Evolutionary conservation across 352 stramenopile species (phyloP).

Genomic region (Globisporangium alternatum): DNA sequence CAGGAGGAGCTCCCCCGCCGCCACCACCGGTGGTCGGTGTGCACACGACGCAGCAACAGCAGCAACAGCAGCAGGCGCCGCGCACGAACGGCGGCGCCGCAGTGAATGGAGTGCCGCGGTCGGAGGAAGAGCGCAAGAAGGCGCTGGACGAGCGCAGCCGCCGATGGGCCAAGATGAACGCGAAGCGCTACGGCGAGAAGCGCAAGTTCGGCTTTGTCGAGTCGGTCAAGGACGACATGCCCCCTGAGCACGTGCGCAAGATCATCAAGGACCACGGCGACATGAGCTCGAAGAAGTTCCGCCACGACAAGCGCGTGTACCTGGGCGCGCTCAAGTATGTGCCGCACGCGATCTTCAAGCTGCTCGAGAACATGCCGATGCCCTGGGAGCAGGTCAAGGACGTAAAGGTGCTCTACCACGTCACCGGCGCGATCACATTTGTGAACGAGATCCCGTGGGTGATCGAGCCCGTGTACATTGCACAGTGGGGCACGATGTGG

Average conservation of each 20-base stretch:
- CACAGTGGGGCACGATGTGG: slow-evolving; percentile 99
- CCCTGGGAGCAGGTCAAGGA: slow-evolving; percentile 99
- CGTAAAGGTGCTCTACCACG: slow-evolving; percentile 99
- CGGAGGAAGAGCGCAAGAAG: slow-evolving; percentile 57
- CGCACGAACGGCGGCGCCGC: neutral
- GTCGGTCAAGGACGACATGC: slow-evolving; percentile 90
- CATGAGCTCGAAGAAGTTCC: slow-evolving; percentile 99
- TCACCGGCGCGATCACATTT: slow-evolving; percentile 99
- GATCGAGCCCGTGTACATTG: slow-evolving; percentile 99
- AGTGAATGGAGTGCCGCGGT: slow-evolving; percentile 14
- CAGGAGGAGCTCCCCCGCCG: slow-evolving; percentile 13
- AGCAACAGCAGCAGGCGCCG: slow-evolving; percentile 9
- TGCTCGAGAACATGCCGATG: slow-evolving; percentile 99
- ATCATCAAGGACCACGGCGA: slow-evolving; percentile 99
- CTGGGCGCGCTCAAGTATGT: slow-evolving; percentile 99
- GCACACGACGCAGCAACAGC: slow-evolving; percentile 7
- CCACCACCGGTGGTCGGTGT: slow-evolving; percentile 24
- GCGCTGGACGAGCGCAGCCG: slow-evolving; percentile 79
- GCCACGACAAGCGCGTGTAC: slow-evolving; percentile 98
- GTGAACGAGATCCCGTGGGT: slow-evolving; percentile 99
- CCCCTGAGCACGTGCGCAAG: slow-evolving; percentile 97
- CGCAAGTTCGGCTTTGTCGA: slow-evolving; percentile 93
- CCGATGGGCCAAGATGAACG: slow-evolving; percentile 89
- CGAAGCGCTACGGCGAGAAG: slow-evolving; percentile 94
- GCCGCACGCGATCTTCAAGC: slow-evolving; percentile 98